phyloP scores from a whole-genome alignment of 129 eudicot species.

The Dittrichia graveolens region DNA sequence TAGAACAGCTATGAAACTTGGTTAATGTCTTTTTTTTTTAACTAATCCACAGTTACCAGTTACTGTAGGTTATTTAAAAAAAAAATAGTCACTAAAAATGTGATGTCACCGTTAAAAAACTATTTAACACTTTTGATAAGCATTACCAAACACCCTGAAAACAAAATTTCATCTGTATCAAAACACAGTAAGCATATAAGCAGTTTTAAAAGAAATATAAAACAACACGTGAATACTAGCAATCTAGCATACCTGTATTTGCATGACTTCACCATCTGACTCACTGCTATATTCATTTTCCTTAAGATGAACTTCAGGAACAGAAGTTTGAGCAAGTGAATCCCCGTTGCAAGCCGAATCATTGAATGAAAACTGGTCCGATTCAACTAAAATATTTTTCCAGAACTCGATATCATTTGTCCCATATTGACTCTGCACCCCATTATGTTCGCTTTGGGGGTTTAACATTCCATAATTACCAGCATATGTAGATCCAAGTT shows the following conservation, averaged over 20 bases:
- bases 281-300: conserved; percentile 60
- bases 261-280: conserved; percentile 63
- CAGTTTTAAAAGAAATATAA: no score
- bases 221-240: no score
- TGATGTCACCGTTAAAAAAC: no score
- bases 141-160: no score
- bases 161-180: no score
- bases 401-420: conserved; percentile 46
- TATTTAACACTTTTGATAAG: no score
- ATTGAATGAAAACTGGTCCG: conserved; percentile 42
- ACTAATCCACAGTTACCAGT: no score
- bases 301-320: conserved; percentile 34
- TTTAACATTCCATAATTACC: conserved; percentile 18
- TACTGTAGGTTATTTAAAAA: no score
- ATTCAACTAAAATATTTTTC: conserved; percentile 40
- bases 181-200: no score
- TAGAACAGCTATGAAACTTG: no score
- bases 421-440: conserved; percentile 47
- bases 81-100: no score
- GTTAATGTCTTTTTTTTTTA: no score
- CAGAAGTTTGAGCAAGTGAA: conserved; percentile 36
- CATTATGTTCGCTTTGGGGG: conserved; percentile 29
- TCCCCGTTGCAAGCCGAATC: conserved; percentile 21
- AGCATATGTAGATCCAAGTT: conserved; percentile 44
- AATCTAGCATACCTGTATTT: conserved; percentile 58